A percentile compares a stretch with the other conserved stretches of the same genome.
These are phyloP conservation scores for Aspergillus sp. DNA, from an alignment of 2,329 filamentous ascomycete genomes.

Conservation along the genomic window DNA sequence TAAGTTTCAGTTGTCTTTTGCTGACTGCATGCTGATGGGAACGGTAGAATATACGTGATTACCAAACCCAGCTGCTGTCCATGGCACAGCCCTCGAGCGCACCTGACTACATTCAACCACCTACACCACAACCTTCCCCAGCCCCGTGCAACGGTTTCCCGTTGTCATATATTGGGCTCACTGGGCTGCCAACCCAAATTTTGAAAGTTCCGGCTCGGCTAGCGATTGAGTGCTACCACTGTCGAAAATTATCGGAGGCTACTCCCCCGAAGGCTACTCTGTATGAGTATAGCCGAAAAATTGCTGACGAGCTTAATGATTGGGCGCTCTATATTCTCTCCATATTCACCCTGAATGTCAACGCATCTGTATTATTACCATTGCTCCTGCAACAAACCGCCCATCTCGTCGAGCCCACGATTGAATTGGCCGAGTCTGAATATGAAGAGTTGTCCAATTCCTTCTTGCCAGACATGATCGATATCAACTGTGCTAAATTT, in stretches of 20 bases:
- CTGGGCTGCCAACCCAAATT: background rate
- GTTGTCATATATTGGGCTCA: too few relatives aligned
- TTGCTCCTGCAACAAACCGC: too few relatives aligned
- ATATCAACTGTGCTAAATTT: background rate
- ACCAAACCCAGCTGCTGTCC: background rate
- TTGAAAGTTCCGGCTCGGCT: background rate
- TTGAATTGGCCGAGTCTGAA: background rate
- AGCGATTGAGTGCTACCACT: background rate
- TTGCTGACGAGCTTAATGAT: background rate
- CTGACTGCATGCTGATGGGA: background rate
- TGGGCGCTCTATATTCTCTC: background rate
- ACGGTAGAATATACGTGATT: background rate
- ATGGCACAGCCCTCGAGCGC: background rate
- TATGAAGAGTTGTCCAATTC: background rate
- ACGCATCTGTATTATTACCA: background rate
- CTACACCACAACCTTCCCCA: background rate
- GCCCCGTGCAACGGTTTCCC: background rate
- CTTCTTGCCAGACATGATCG: background rate
- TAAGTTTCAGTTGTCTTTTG: background rate
- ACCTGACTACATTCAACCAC: background rate
- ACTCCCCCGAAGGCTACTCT: background rate
- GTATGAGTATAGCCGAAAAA: background rate
- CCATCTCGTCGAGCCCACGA: too few relatives aligned
- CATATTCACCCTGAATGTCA: background rate
- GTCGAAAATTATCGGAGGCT: background rate